Evolutionary conservation across 768 basidiomycete species (phyloP).

Genomic region (Paxillus ammoniavirescens): DNA sequence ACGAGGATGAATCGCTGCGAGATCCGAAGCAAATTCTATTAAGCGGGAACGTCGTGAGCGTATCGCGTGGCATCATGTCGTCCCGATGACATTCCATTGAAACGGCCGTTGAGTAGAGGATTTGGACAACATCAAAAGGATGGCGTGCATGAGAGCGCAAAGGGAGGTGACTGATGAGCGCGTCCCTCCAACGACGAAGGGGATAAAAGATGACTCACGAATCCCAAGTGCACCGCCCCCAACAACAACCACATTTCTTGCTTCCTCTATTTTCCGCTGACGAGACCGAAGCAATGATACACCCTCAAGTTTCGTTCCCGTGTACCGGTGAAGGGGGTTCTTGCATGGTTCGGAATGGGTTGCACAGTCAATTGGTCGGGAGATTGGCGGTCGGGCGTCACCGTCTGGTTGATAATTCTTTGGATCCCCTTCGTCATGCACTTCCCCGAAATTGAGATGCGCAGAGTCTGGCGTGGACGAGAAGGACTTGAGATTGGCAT

Average conservation of each 20-base stretch:
- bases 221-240: slow-evolving; percentile 76
- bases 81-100: too few relatives aligned
- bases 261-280: slow-evolving; percentile 46
- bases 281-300: slow-evolving; percentile 50
- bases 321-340: slow-evolving; percentile 19
- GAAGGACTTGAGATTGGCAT: not conserved
- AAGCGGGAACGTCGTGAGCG: not conserved
- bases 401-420: not conserved
- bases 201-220: slow-evolving; percentile 40
- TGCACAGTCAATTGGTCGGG: too few relatives aligned
- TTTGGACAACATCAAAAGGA: too few relatives aligned
- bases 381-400: not conserved
- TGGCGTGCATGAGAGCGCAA: too few relatives aligned
- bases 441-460: not conserved
- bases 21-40: slow-evolving; percentile 64
- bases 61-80: not conserved
- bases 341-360: not conserved
- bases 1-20: slow-evolving; percentile 49
- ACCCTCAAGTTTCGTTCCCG: slow-evolving; percentile 47
- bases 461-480: not conserved
- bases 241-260: slow-evolving; percentile 56
- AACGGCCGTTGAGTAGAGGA: too few relatives aligned
- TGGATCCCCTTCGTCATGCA: not conserved
- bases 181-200: not conserved
- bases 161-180: not conserved